Evolutionary conservation across 257 asterid species (phyloP).

Genomic region (Mitragyna speciosa): DNA sequence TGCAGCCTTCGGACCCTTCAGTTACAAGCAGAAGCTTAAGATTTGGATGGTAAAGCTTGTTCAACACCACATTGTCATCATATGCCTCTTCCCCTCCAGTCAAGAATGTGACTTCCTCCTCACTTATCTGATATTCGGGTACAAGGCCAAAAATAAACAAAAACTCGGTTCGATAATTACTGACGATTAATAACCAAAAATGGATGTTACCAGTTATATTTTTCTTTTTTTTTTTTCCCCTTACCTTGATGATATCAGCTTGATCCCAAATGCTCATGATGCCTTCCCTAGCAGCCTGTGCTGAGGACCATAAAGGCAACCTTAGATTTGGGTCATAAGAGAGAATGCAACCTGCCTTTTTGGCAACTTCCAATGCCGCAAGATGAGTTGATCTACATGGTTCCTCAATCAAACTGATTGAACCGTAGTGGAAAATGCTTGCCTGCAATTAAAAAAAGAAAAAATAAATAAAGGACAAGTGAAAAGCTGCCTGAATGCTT

Average conservation of each 20-base stretch:
- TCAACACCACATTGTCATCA: constrained; percentile 35
- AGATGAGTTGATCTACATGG: constrained; percentile 35
- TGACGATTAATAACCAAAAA: too few relatives aligned
- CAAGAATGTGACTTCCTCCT: constrained; percentile 38
- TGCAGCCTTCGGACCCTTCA: constrained; percentile 37
- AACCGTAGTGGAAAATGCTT: constrained; percentile 30
- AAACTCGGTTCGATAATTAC: too few relatives aligned
- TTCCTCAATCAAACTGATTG: constrained; percentile 38
- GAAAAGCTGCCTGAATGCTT: not conserved
- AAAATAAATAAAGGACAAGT: not conserved
- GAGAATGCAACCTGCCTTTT: constrained; percentile 24
- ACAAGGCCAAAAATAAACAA: too few relatives aligned
- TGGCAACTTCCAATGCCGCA: constrained; percentile 27
- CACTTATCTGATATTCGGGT: constrained; percentile 28
- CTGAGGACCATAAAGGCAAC: constrained; percentile 45
- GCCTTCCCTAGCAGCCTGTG: constrained; percentile 30
- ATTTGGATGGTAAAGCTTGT: constrained; percentile 33
- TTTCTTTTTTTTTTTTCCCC: too few relatives aligned
- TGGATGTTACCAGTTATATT: too few relatives aligned
- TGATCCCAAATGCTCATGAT: constrained; percentile 44
- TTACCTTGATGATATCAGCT: constrained; percentile 43
- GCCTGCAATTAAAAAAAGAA: constrained; percentile 2
- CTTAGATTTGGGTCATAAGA: constrained; percentile 44
- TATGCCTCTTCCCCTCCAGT: constrained; percentile 36
- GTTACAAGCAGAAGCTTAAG: constrained; percentile 38